phyloP scores from a whole-genome alignment of 345 rosid genomes.

The Cardamine occulta region DNA sequence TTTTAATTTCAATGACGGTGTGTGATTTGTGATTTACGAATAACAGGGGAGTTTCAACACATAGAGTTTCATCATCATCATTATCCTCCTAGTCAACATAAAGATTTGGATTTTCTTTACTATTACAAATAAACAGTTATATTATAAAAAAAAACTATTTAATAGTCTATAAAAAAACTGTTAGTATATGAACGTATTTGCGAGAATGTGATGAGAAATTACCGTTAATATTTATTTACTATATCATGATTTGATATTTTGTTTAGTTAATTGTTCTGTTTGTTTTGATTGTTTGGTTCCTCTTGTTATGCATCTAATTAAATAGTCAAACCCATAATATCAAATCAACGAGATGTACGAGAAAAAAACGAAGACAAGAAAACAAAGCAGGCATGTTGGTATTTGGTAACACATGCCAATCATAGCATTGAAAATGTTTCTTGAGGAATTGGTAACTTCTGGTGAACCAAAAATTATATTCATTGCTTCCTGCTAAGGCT shows the following conservation, averaged over 20 bases:
- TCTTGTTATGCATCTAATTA: conserved; percentile 11
- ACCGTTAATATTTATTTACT: background rate
- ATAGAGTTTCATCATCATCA: background rate
- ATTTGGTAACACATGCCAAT: conserved; percentile 47
- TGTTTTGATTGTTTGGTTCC: background rate
- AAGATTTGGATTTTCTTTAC: conserved; percentile 36
- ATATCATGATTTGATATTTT: background rate
- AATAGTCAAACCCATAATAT: background rate
- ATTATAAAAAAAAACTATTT: no score
- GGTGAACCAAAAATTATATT: conserved; percentile 39
- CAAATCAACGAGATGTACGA: background rate
- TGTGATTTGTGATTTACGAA: conserved; percentile 40
- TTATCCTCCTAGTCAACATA: conserved; percentile 19
- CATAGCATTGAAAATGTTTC: conserved; percentile 43
- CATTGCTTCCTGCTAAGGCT: conserved; percentile 42
- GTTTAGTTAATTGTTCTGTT: background rate
- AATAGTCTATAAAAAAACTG: background rate
- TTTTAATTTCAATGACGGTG: conserved; percentile 17
- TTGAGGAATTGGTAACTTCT: conserved; percentile 41
- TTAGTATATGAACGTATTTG: background rate
- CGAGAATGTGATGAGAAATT: background rate
- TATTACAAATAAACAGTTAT: conserved; percentile 36
- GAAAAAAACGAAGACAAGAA: background rate
- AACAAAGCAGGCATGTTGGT: conserved; percentile 29
- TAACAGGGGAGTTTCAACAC: conserved; percentile 38